Percentiles rank a stretch among this genome's conserved stretches.
These are phyloP conservation scores for Ocimum tenuiflorum DNA, from an alignment of 257 asterid species.

Conservation along the genomic window DNA sequence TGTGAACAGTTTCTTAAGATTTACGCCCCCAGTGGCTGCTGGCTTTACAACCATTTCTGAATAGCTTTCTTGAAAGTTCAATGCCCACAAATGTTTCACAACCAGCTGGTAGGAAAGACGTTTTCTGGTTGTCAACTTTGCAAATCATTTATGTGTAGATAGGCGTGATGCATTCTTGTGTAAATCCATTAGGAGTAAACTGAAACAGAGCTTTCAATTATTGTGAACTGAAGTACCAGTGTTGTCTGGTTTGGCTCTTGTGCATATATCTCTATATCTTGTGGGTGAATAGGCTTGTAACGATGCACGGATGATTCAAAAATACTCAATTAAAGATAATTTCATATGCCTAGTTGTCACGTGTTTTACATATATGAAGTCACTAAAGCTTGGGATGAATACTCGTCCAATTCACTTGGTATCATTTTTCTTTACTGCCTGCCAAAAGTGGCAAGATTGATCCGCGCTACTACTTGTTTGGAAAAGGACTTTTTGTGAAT, in stretches of 20 bases:
- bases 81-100: conserved; percentile 1
- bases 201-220: background rate
- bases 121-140: background rate
- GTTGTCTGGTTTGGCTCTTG: background rate
- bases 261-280: background rate
- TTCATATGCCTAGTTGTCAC: conserved; percentile 6
- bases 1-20: conserved; percentile 9
- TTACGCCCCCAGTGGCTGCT: background rate
- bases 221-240: background rate
- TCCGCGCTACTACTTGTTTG: background rate
- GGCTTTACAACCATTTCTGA: background rate
- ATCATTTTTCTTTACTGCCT: background rate
- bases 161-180: background rate
- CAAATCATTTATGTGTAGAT: background rate
- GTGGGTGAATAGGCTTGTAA: background rate
- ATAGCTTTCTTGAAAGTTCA: background rate
- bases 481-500: background rate
- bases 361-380: background rate
- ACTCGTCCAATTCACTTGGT: background rate
- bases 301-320: background rate
- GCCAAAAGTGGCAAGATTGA: background rate
- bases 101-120: background rate
- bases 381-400: background rate
- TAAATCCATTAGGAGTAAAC: background rate
- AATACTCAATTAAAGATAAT: background rate